These are phyloP conservation scores for Cyclotella atomus DNA, from an alignment of 108 stramenopile genomes.

Conservation along the genomic window DNA sequence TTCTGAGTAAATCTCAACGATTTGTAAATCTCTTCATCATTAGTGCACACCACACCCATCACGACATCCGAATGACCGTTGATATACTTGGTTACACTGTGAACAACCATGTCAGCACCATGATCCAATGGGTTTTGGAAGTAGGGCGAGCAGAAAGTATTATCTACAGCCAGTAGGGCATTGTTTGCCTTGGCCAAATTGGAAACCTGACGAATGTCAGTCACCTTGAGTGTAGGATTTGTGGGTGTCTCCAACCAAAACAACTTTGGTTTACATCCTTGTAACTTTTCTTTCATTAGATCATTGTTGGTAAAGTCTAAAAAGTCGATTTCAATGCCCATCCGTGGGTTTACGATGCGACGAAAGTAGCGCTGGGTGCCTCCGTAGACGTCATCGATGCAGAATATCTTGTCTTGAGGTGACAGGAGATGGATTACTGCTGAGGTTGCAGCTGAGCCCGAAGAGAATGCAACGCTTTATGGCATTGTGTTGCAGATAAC, in stretches of 20 bases:
- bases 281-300: constrained; percentile 24
- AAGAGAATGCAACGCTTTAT: constrained; percentile 76
- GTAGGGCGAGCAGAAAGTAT: constrained; percentile 92
- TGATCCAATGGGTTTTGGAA: constrained; percentile 87
- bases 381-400: constrained; percentile 88
- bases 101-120: constrained; percentile 82
- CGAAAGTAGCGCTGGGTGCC: constrained; percentile 82
- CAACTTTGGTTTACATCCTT: constrained; percentile 57
- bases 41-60: constrained; percentile 81
- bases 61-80: constrained; percentile 85
- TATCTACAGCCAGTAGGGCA: constrained; percentile 87
- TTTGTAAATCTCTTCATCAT: constrained; percentile 63
- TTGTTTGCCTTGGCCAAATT: constrained; percentile 51
- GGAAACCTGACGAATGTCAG: constrained; percentile 75
- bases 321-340: constrained; percentile 55
- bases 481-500: background rate
- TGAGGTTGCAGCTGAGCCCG: constrained; percentile 91
- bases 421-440: constrained; percentile 75
- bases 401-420: constrained; percentile 72
- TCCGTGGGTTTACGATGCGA: constrained; percentile 56
- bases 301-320: constrained; percentile 44
- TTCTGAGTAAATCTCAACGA: constrained; percentile 87
- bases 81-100: constrained; percentile 86
- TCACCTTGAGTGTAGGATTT: constrained; percentile 86
- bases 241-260: constrained; percentile 94